A percentile compares a stretch with the other conserved stretches of the same genome.
These are phyloP conservation scores for Wickerhamiella shivajii DNA, from an alignment of 805 yeast genomes.

Conservation along the genomic window DNA sequence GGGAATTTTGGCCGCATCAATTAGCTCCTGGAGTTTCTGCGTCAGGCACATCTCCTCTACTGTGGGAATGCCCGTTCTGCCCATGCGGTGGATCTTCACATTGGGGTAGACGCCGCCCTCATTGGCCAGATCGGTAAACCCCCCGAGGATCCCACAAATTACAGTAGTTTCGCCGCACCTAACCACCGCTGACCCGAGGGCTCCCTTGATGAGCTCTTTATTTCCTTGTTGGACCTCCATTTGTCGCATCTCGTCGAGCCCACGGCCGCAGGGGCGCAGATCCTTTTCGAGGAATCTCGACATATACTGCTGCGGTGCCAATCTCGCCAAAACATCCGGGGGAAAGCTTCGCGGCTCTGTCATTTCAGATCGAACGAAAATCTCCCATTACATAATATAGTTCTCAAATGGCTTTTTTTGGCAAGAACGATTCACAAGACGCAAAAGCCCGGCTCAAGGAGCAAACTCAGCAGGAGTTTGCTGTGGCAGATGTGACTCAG, in stretches of 20 bases:
- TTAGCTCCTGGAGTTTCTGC: conserved; percentile 46
- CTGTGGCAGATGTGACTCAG: conserved; percentile 79
- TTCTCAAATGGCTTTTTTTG: too few species aligned
- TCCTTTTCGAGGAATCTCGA: conserved; percentile 66
- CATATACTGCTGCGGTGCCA: conserved; percentile 73
- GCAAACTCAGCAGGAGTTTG: conserved; percentile 67
- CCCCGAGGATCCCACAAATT: conserved; percentile 53
- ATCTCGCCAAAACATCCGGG: conserved; percentile 66
- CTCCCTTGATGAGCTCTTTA: conserved; percentile 15
- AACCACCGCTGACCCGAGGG: conserved; percentile 55
- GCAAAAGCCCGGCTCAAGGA: too few species aligned
- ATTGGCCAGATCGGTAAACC: conserved; percentile 39
- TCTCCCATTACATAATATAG: too few species aligned
- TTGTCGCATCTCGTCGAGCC: conserved; percentile 56
- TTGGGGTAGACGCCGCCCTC: conserved; percentile 47
- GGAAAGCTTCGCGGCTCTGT: conserved; percentile 46
- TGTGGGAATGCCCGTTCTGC: conserved; percentile 58
- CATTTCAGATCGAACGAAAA: too few species aligned
- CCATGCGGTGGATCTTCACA: conserved; percentile 62
- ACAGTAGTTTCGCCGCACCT: conserved; percentile 61
- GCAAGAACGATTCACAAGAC: too few species aligned
- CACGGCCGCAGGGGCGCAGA: conserved; percentile 56
- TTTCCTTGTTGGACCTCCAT: conserved; percentile 26
- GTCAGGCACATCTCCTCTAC: conserved; percentile 70
- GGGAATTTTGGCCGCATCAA: conserved; percentile 43